These are phyloP conservation scores for Pleomassaria siparia DNA, from an alignment of 2,329 filamentous ascomycete genomes.

Conservation along the genomic window DNA sequence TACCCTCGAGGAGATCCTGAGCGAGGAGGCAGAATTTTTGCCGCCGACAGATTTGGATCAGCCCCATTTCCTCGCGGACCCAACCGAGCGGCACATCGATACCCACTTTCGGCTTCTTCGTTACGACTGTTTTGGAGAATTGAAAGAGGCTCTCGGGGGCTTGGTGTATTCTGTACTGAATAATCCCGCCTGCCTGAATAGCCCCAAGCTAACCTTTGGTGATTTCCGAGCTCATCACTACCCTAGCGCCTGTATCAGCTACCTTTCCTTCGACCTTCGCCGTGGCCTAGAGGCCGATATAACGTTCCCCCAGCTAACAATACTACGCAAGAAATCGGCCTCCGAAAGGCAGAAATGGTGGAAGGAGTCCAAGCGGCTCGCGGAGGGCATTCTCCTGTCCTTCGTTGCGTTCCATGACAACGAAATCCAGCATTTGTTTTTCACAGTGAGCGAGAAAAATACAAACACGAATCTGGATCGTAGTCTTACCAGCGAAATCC, in stretches of 20 bases:
- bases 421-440: constrained; percentile 27
- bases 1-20: constrained; percentile 32
- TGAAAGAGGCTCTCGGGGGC: constrained; percentile 26
- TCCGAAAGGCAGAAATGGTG: constrained; percentile 27
- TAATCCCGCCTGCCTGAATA: neutral
- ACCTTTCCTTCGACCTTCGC: constrained; percentile 17
- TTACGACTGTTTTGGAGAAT: constrained; percentile 35
- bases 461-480: constrained; percentile 11
- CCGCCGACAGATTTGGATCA: constrained; percentile 32
- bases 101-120: constrained; percentile 37
- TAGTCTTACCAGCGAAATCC: constrained; percentile 9
- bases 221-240: constrained; percentile 26
- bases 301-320: constrained; percentile 22
- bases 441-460: constrained; percentile 19
- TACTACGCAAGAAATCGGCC: constrained; percentile 12
- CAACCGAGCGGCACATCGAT: constrained; percentile 33
- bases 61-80: constrained; percentile 20
- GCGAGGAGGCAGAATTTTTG: constrained; percentile 44
- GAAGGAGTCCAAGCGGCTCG: constrained; percentile 29
- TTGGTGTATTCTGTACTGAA: constrained; percentile 16
- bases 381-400: constrained; percentile 29
- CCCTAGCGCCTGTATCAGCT: constrained; percentile 16
- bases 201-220: constrained; percentile 15
- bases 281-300: constrained; percentile 23
- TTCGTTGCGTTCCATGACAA: constrained; percentile 19